Evolutionary conservation across 1,284 basidiomycete species (phyloP), one percentile per base, ranked within the genome.

Genomic region (Termitomyces sp.): DNA sequence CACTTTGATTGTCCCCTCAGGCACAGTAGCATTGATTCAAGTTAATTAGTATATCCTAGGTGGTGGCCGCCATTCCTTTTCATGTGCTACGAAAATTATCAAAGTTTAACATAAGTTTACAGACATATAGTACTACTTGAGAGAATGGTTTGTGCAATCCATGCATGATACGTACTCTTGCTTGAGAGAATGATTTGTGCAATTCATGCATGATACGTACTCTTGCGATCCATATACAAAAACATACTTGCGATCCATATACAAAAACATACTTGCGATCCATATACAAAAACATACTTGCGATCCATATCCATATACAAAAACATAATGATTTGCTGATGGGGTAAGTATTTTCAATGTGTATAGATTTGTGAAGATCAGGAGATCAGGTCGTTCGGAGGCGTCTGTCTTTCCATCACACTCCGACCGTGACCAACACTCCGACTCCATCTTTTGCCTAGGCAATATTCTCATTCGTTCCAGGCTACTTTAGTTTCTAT

Each of bases 391-490:
- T n/a, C n/a, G n/a, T n/a, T n/a, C n/a, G n/a, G n/a, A n/a, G n/a
- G n/a, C n/a, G n/a, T n/a, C n/a, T n/a, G 31, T 34, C 41, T 46
- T 34, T 39, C 33, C 46, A 42, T 30, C 46, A 19, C n/a, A 10
- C 13, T 13, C 33, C 12, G 24, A 9, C 15, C 17, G 17, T 36
- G 34, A 38, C 19, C 31, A 34, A 24, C n/a, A n/a, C n/a, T n/a
- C n/a, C n/a, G n/a, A n/a, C 3, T 34, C 34, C 33, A n/a, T 48
- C 19, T 53, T 9, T 43, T 30, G 28, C 39, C 46, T 26, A 30
- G 40, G 24, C 53, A 54, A 30, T 19, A 17, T 13, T 2, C 34
- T 36, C 49, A 17, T 30, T 56, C 52, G 5, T 42, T 60, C 15
- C 33, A 45, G 52, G 54, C 51, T 42, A 31, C 17, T 28, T 9